Percentiles rank a stretch among this genome's conserved stretches.
Evolutionary conservation across 306 rosid genomes (phyloP).

Genomic region (Quercus agrifolia): DNA sequence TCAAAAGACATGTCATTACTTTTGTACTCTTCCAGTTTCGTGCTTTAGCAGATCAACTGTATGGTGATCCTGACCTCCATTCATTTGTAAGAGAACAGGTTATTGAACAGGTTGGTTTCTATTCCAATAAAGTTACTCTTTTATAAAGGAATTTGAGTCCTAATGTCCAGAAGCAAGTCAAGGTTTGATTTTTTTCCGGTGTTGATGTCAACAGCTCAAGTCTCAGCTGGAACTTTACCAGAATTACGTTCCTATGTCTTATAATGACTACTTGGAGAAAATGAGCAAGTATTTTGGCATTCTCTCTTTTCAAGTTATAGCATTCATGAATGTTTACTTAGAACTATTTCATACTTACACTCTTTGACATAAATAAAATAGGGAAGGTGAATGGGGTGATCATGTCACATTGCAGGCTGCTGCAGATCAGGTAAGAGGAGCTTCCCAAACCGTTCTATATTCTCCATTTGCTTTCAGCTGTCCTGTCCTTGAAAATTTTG

Average conservation of each 20-base stretch:
- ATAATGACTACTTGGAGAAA: conserved; percentile 69
- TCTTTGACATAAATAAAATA: conserved; percentile 32
- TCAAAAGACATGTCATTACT: conserved; percentile 17
- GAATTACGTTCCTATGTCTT: conserved; percentile 80
- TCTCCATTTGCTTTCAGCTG: conserved; percentile 7
- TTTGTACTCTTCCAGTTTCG: conserved; percentile 64
- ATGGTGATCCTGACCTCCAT: conserved; percentile 78
- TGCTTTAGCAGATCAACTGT: conserved; percentile 85
- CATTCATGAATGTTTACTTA: not conserved
- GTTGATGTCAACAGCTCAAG: conserved; percentile 50
- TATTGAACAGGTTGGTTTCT: conserved; percentile 59
- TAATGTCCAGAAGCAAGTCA: not conserved
- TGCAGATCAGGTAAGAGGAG: conserved; percentile 74
- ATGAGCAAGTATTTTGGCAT: conserved; percentile 61
- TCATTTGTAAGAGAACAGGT: conserved; percentile 70
- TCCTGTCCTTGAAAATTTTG: conserved; percentile 8
- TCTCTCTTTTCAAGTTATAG: conserved; percentile 5
- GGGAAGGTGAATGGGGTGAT: conserved; percentile 98
- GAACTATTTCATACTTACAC: conserved; percentile 15
- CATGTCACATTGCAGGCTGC: conserved; percentile 97
- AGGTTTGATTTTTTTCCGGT: not conserved
- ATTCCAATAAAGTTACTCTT: not conserved
- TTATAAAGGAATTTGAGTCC: not conserved
- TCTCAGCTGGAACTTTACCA: conserved; percentile 47
- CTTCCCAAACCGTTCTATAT: not conserved